A percentile compares a stretch with the other conserved stretches of the same genome.
phyloP scores from a whole-genome alignment of 345 rosid species.

The Acer campestre region DNA sequence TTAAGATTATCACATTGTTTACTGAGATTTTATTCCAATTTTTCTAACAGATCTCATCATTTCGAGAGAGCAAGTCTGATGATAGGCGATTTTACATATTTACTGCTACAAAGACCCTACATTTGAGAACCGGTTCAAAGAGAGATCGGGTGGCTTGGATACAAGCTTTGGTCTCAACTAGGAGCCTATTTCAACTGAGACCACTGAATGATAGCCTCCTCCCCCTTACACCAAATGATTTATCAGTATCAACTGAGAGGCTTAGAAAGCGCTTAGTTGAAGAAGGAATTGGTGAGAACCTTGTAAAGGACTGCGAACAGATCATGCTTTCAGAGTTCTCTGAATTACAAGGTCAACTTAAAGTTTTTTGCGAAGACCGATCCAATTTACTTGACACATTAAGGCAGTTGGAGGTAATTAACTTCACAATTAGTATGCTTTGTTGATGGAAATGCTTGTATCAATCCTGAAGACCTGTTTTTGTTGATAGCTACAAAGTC shows the following conservation, averaged over 20 bases:
- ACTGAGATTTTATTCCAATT: slow-evolving; percentile 25
- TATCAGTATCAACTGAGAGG: slow-evolving; percentile 75
- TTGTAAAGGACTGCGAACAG: slow-evolving; percentile 87
- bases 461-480: background rate
- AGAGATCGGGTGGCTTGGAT: slow-evolving; percentile 88
- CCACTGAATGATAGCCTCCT: slow-evolving; percentile 59
- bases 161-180: slow-evolving; percentile 78
- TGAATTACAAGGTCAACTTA: slow-evolving; percentile 67
- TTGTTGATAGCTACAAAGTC: background rate
- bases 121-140: slow-evolving; percentile 81
- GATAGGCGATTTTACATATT: slow-evolving; percentile 87
- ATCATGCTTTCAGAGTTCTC: slow-evolving; percentile 88
- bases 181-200: slow-evolving; percentile 64
- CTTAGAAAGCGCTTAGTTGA: slow-evolving; percentile 69
- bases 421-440: background rate
- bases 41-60: slow-evolving; percentile 80
- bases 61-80: slow-evolving; percentile 97
- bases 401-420: slow-evolving; percentile 87
- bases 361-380: slow-evolving; percentile 75
- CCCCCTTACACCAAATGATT: slow-evolving; percentile 57
- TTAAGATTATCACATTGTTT: slow-evolving; percentile 11
- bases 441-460: slow-evolving; percentile 11
- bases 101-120: slow-evolving; percentile 97
- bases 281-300: slow-evolving; percentile 64
- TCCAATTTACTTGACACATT: slow-evolving; percentile 74